Percentiles rank a stretch among this genome's conserved stretches.
Evolutionary conservation across 2,329 filamentous ascomycete genomes (phyloP).

Genomic region (Apiospora sp.): DNA sequence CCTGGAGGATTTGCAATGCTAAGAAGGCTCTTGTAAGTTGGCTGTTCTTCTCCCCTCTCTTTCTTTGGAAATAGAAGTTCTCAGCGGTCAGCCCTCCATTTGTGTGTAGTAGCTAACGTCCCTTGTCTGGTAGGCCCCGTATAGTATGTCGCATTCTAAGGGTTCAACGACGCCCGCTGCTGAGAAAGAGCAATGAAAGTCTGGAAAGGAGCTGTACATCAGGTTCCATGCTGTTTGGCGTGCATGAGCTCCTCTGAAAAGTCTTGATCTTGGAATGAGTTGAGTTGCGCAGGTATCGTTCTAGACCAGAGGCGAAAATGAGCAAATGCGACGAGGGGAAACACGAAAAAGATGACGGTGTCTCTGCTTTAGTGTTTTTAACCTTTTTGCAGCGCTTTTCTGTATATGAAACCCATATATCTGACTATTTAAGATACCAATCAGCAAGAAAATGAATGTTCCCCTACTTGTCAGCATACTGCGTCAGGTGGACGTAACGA

Average conservation of each 20-base stretch:
- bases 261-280: not conserved
- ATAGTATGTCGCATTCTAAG: conserved; percentile 73
- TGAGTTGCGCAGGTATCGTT: not conserved
- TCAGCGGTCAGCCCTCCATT: not conserved
- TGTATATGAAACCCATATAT: not conserved
- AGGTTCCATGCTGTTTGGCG: not conserved
- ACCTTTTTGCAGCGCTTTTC: not conserved
- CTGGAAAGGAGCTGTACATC: not conserved
- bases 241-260: not conserved
- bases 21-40: conserved; percentile 87
- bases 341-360: not conserved
- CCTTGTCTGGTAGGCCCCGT: conserved; percentile 63
- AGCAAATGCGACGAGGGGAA: not conserved
- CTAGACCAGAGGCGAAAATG: not conserved
- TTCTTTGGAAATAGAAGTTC: not conserved
- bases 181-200: conserved; percentile 40
- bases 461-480: not conserved
- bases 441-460: not conserved
- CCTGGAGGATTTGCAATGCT: conserved; percentile 94
- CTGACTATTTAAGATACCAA: conserved; percentile 4
- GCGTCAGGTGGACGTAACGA: not conserved
- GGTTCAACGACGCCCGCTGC: conserved; percentile 67
- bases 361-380: not conserved
- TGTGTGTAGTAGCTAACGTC: conserved; percentile 30
- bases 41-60: not conserved